Percentiles rank a stretch among this genome's conserved stretches.
Conservation (phyloP, 2,329 filamentous ascomycete species). For the Pseudopithomyces chartarum region DNA sequence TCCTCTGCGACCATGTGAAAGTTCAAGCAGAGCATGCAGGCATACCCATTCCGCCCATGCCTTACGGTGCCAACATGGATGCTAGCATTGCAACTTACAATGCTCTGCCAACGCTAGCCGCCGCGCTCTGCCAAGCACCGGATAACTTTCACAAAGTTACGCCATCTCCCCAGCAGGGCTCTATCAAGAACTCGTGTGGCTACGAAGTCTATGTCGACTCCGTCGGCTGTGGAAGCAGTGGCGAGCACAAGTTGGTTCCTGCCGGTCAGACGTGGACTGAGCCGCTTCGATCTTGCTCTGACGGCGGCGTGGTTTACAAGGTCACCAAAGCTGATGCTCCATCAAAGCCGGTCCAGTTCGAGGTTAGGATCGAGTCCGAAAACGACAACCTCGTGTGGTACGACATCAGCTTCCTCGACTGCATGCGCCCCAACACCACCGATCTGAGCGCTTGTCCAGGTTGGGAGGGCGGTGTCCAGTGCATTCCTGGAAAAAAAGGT, state of each 20-base stretch:
- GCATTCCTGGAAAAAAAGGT: neutral
- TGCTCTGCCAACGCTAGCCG: slow-evolving; percentile 1
- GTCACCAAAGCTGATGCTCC: neutral
- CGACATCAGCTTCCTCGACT: slow-evolving; percentile 15
- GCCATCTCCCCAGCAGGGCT: slow-evolving; percentile 9
- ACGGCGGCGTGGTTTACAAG: slow-evolving; percentile 5
- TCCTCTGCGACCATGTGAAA: neutral
- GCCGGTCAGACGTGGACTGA: slow-evolving; percentile 10
- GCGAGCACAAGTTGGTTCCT: slow-evolving; percentile 1
- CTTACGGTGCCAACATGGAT: neutral
- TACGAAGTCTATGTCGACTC: slow-evolving; percentile 24
- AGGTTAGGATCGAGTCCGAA: neutral
- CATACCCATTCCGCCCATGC: neutral
- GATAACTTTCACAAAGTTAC: slow-evolving; percentile 10
- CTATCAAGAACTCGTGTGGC: slow-evolving; percentile 23
- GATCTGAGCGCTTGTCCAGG: slow-evolving; percentile 11
- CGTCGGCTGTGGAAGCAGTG: slow-evolving; percentile 7
- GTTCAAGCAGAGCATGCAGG: neutral
- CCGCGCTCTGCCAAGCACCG: neutral
- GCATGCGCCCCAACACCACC: slow-evolving; percentile 2
- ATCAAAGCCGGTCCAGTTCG: slow-evolving; percentile 5
- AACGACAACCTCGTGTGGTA: neutral
- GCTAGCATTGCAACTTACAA: slow-evolving; percentile 1
- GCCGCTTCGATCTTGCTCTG: slow-evolving; percentile 6
- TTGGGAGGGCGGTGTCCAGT: slow-evolving; percentile 12